A percentile compares a stretch with the other conserved stretches of the same genome.
These are phyloP conservation scores for Aspergillus mulundensis DNA, from an alignment of 495 filamentous ascomycete species.

Conservation along the genomic window DNA sequence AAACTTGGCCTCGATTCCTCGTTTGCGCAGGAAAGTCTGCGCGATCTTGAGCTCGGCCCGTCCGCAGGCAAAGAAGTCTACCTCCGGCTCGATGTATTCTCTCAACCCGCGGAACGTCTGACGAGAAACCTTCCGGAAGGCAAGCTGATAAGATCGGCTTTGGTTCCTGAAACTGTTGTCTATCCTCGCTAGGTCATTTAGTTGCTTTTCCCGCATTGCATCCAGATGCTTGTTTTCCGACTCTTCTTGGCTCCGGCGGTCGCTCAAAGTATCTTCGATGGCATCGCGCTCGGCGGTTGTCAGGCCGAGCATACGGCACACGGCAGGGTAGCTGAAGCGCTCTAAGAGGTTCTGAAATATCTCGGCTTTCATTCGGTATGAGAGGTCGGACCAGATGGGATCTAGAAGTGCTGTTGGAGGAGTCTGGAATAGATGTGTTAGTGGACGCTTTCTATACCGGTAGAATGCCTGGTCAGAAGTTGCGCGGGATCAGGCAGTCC, in stretches of 20 bases:
- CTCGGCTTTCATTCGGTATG: constrained; percentile 30
- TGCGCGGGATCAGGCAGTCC: too few relatives aligned
- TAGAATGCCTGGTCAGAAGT: neutral
- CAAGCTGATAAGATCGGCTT: constrained; percentile 17
- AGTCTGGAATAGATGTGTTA: neutral
- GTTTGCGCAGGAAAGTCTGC: constrained; percentile 26
- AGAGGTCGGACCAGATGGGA: constrained; percentile 31
- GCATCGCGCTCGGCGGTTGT: constrained; percentile 17
- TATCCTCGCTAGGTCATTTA: constrained; percentile 21
- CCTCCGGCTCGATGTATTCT: constrained; percentile 10
- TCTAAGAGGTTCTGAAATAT: constrained; percentile 32
- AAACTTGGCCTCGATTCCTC: constrained; percentile 21
- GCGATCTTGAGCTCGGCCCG: constrained; percentile 25
- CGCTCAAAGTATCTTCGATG: constrained; percentile 11
- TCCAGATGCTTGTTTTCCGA: constrained; percentile 26
- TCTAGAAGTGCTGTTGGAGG: neutral
- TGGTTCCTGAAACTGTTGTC: constrained; percentile 26
- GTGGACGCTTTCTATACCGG: neutral
- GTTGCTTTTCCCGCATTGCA: constrained; percentile 31
- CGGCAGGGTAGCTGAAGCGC: constrained; percentile 12
- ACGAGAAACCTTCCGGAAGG: constrained; percentile 20
- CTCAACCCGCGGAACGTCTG: constrained; percentile 12
- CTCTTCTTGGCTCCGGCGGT: constrained; percentile 24
- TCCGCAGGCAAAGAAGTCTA: constrained; percentile 27
- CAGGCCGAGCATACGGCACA: constrained; percentile 26